These are phyloP conservation scores for Aspergillus clavatus DNA, from an alignment of 2,329 filamentous ascomycete species.

Conservation along the genomic window DNA sequence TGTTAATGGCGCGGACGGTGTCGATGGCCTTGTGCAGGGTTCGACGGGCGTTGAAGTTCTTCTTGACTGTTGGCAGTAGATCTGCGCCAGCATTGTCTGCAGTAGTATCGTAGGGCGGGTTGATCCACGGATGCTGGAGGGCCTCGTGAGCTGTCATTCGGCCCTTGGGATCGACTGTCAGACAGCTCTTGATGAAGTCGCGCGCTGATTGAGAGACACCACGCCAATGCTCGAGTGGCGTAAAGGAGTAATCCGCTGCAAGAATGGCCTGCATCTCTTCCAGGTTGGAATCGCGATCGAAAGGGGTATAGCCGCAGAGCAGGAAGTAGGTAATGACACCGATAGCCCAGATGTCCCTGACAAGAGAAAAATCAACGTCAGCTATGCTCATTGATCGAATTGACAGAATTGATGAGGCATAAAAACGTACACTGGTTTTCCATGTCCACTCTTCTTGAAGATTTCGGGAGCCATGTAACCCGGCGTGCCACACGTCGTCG, in stretches of 20 bases:
- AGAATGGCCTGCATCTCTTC: conserved; percentile 99
- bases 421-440: conserved; percentile 75
- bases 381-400: neutral
- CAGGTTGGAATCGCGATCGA: conserved; percentile 93
- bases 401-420: neutral
- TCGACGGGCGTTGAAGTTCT: conserved; percentile 64
- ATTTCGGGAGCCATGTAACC: conserved; percentile 99
- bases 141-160: conserved; percentile 88
- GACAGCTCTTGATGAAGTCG: conserved; percentile 85
- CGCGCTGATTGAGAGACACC: conserved; percentile 80
- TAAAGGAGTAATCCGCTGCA: conserved; percentile 92
- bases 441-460: conserved; percentile 97
- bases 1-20: conserved; percentile 64
- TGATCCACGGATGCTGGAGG: conserved; percentile 61
- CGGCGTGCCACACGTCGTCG: conserved; percentile 94
- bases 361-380: neutral
- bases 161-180: conserved; percentile 80
- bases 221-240: conserved; percentile 92
- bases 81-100: conserved; percentile 44
- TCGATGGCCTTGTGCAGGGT: conserved; percentile 65
- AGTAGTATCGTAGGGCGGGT: conserved; percentile 48
- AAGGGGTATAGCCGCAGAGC: conserved; percentile 95
- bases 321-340: conserved; percentile 99
- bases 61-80: conserved; percentile 61
- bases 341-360: conserved; percentile 88